Evolutionary conservation across 768 basidiomycete species (phyloP).

Genomic region (Mycena vitilis): DNA sequence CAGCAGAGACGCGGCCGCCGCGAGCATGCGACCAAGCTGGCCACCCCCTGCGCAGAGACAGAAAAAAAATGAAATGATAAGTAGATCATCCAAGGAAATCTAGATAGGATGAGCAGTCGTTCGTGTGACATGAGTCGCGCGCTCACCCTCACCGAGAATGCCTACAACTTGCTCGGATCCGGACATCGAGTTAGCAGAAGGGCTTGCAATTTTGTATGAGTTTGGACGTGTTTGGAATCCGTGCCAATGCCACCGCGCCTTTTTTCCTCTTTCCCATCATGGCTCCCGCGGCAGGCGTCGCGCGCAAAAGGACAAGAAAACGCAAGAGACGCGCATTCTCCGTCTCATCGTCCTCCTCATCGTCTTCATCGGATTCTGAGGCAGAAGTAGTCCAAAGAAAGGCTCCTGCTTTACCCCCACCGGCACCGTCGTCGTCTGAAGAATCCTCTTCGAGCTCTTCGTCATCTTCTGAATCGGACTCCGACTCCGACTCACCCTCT

Average conservation of each 20-base stretch:
- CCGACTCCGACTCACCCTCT: conserved; percentile 34
- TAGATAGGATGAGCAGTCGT: neutral
- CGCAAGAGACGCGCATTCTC: conserved; percentile 65
- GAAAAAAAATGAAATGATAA: neutral
- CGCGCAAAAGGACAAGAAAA: conserved; percentile 64
- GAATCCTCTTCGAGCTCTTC: conserved; percentile 46
- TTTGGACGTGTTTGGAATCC: neutral
- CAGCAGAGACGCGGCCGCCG: conserved; percentile 87
- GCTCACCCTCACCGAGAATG: conserved; percentile 64
- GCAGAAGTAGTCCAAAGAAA: conserved; percentile 25
- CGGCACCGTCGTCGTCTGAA: conserved; percentile 17
- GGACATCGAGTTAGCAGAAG: conserved; percentile 45
- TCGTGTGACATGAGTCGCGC: neutral
- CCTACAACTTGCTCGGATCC: conserved; percentile 56
- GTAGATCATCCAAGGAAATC: conserved; percentile 18
- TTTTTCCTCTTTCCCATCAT: conserved; percentile 34
- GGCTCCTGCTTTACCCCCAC: conserved; percentile 19
- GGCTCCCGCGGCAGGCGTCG: conserved; percentile 44
- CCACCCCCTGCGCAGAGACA: conserved; percentile 77
- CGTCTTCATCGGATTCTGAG: conserved; percentile 35
- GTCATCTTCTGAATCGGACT: conserved; percentile 38
- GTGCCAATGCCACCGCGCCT: neutral
- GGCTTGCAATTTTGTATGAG: neutral
- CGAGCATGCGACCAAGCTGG: conserved; percentile 97
- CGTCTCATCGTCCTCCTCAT: conserved; percentile 43